Percentiles rank a stretch among this genome's conserved stretches.
These are phyloP conservation scores for Sphaerobolus stellatus DNA, from an alignment of 1,284 basidiomycete species.

Conservation along the genomic window DNA sequence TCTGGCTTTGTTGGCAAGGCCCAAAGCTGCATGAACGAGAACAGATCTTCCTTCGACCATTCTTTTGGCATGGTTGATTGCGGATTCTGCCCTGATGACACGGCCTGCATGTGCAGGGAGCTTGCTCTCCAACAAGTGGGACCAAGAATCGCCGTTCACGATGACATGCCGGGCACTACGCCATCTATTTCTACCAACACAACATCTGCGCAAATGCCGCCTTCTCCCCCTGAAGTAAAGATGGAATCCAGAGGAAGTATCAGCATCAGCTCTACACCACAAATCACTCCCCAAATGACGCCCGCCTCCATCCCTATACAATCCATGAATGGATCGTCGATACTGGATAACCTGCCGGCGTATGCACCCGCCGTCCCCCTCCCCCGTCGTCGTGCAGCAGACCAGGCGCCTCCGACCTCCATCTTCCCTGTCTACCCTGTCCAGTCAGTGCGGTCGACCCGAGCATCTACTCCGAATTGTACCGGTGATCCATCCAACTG, in stretches of 20 bases:
- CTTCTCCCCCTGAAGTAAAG: slow-evolving; percentile 14
- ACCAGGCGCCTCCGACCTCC: slow-evolving; percentile 39
- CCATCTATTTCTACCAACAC: slow-evolving; percentile 30
- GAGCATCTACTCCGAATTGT: slow-evolving; percentile 45
- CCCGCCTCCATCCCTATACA: slow-evolving; percentile 14
- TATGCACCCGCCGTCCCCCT: slow-evolving; percentile 78
- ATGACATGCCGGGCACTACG: slow-evolving; percentile 26
- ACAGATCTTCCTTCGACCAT: slow-evolving; percentile 32
- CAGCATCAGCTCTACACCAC: slow-evolving; percentile 17
- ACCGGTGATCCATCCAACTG: slow-evolving; percentile 69
- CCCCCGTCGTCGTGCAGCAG: slow-evolving; percentile 46
- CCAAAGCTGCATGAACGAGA: slow-evolving; percentile 20
- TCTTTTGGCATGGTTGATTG: slow-evolving; percentile 47
- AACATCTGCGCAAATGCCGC: slow-evolving; percentile 15
- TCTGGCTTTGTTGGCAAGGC: slow-evolving; percentile 9
- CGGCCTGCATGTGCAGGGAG: slow-evolving; percentile 74
- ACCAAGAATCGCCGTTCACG: slow-evolving; percentile 17
- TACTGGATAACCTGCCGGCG: slow-evolving; percentile 72
- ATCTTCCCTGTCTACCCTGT: slow-evolving; percentile 51
- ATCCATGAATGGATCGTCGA: slow-evolving; percentile 39
- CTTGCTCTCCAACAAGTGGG: slow-evolving; percentile 46
- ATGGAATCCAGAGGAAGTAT: slow-evolving; percentile 16
- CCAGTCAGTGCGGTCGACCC: slow-evolving; percentile 21
- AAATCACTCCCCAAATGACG: slow-evolving; percentile 12
- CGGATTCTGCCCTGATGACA: slow-evolving; percentile 68